phyloP scores from a whole-genome alignment of 2,329 filamentous ascomycete species.

The Apiospora marii region DNA sequence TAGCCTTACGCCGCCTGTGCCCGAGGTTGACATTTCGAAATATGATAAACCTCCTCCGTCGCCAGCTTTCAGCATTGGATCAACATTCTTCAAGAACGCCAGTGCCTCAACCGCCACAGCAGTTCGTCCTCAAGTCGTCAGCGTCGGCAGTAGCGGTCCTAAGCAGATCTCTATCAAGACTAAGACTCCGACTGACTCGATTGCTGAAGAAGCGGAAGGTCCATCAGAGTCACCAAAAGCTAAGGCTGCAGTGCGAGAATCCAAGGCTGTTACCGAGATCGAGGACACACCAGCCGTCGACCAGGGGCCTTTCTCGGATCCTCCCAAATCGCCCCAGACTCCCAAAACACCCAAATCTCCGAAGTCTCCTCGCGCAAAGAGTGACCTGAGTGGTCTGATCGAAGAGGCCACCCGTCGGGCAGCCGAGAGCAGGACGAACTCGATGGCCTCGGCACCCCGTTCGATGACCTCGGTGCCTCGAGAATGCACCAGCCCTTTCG shows the following conservation, averaged over 20 bases:
- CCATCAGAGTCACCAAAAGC: conserved; percentile 27
- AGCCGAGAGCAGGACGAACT: conserved; percentile 44
- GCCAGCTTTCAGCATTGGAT: conserved; percentile 71
- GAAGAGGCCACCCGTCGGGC: conserved; percentile 58
- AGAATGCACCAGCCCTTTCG: conserved; percentile 41
- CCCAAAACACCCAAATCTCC: conserved; percentile 38
- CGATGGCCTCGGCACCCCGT: conserved; percentile 28
- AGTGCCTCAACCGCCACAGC: conserved; percentile 64
- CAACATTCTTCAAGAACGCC: conserved; percentile 72
- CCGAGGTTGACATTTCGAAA: conserved; percentile 76
- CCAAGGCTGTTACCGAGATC: conserved; percentile 56
- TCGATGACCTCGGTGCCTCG: conserved; percentile 29
- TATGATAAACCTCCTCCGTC: conserved; percentile 54
- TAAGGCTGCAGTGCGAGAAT: conserved; percentile 44
- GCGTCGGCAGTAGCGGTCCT: conserved; percentile 57
- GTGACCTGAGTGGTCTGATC: conserved; percentile 62
- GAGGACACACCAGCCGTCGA: conserved; percentile 59
- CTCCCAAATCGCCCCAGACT: conserved; percentile 47
- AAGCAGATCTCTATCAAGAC: conserved; percentile 48
- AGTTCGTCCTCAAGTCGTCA: conserved; percentile 66
- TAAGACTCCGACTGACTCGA: conserved; percentile 35
- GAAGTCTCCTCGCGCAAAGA: conserved; percentile 35
- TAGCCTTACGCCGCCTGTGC: conserved; percentile 72
- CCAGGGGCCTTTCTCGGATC: conserved; percentile 68
- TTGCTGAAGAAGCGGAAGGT: conserved; percentile 29